Evolutionary conservation across 371 early-diverging fungal species (phyloP).

Genomic region (Mortierella sp.): DNA sequence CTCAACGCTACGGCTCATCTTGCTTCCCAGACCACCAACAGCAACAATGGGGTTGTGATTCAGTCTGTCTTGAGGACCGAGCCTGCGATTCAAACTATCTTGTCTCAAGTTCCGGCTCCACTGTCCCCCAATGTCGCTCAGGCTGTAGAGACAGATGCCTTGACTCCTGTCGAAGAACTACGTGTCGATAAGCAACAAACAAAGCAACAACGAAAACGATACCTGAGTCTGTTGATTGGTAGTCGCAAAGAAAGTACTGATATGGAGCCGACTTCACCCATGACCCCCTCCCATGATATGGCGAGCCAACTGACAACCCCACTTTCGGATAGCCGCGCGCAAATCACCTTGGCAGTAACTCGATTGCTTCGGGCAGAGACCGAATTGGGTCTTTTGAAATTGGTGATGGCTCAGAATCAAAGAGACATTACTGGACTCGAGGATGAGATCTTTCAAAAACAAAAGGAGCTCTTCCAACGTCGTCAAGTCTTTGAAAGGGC

Average conservation of each 20-base stretch:
- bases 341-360: conserved; percentile 16
- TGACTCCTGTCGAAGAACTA: neutral
- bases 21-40: neutral
- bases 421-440: conserved; percentile 35
- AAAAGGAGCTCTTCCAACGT: conserved; percentile 27
- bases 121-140: neutral
- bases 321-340: no score
- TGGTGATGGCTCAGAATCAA: conserved; percentile 42
- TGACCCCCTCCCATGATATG: no score
- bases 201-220: no score
- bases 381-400: conserved; percentile 32
- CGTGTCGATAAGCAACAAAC: no score
- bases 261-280: no score
- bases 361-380: conserved; percentile 39
- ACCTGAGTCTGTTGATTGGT: no score
- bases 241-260: no score
- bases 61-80: no score
- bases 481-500: conserved; percentile 18
- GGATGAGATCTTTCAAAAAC: conserved; percentile 34
- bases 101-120: neutral
- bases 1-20: conserved; percentile 1
- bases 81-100: conserved; percentile 21
- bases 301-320: no score
- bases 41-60: conserved; percentile 1
- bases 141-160: neutral